phyloP scores from a whole-genome alignment of 2,329 filamentous ascomycete genomes.

The Cordyceps cicadae region DNA sequence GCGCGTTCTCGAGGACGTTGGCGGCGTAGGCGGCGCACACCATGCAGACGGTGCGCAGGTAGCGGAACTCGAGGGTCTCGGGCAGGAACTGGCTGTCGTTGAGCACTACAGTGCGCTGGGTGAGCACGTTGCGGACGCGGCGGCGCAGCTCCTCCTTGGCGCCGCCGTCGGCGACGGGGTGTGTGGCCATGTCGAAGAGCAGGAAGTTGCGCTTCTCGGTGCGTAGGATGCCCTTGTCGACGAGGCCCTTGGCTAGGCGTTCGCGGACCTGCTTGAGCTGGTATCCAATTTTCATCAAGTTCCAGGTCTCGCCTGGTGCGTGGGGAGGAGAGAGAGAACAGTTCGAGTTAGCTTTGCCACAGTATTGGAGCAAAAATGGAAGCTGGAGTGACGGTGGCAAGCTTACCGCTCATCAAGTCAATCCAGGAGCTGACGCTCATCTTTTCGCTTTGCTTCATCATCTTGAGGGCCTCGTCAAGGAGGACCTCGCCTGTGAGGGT shows the following conservation, averaged over 20 bases:
- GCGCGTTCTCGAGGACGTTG: constrained; percentile 95
- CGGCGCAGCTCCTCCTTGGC: constrained; percentile 96
- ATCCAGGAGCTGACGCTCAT: constrained; percentile 99
- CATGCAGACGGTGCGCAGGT: constrained; percentile 87
- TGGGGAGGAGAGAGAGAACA: not conserved
- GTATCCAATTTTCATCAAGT: constrained; percentile 99
- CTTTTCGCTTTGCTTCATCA: constrained; percentile 99
- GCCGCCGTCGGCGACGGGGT: constrained; percentile 90
- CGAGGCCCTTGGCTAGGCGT: constrained; percentile 89
- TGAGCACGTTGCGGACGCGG: constrained; percentile 85
- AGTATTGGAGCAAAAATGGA: not conserved
- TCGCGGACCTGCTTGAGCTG: constrained; percentile 99
- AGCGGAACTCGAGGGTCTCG: constrained; percentile 89
- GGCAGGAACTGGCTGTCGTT: constrained; percentile 81
- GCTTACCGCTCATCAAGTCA: constrained; percentile 91
- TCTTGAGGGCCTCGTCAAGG: constrained; percentile 94
- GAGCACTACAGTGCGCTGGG: constrained; percentile 87
- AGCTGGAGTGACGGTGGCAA: not conserved
- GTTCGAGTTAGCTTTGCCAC: constrained; percentile 14
- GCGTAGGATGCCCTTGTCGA: constrained; percentile 96
- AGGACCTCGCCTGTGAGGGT: constrained; percentile 94
- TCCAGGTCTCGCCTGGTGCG: constrained; percentile 87
- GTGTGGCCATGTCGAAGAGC: constrained; percentile 99
- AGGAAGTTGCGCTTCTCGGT: constrained; percentile 99
- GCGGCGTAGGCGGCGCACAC: constrained; percentile 96